Percentiles rank a stretch among this genome's conserved stretches.
Conservation (phyloP, 2,329 filamentous ascomycete genomes). For the Lachnellula cervina region DNA sequence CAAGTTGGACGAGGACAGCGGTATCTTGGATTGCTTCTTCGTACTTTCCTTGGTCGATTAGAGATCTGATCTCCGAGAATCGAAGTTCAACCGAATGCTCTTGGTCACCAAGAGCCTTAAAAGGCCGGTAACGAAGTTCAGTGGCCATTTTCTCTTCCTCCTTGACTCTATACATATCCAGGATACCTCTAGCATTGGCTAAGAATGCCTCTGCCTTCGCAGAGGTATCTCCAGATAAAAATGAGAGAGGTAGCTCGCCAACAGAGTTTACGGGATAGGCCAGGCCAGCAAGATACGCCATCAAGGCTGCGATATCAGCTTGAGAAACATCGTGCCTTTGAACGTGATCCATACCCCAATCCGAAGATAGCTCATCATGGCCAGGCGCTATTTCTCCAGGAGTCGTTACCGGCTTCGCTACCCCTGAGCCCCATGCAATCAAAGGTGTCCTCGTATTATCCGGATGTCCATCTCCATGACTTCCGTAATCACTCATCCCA, state of each 20-base stretch:
- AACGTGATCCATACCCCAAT: conserved; percentile 79
- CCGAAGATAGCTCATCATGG: conserved; percentile 85
- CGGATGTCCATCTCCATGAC: conserved; percentile 94
- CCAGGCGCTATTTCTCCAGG: conserved; percentile 60
- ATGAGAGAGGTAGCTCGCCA: conserved; percentile 82
- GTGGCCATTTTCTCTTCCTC: conserved; percentile 75
- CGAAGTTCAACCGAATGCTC: conserved; percentile 61
- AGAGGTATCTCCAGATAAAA: conserved; percentile 63
- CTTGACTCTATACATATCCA: conserved; percentile 96
- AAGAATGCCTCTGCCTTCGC: conserved; percentile 82
- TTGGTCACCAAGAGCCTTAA: conserved; percentile 60
- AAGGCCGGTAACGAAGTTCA: conserved; percentile 74
- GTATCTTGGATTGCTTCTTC: conserved; percentile 78
- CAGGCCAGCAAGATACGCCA: conserved; percentile 85
- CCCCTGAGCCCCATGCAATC: conserved; percentile 87
- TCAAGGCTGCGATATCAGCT: conserved; percentile 89
- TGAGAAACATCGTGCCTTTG: conserved; percentile 88
- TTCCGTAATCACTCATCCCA: conserved; percentile 99
- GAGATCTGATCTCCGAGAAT: conserved; percentile 58
- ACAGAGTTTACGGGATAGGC: conserved; percentile 96
- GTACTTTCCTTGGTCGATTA: conserved; percentile 62
- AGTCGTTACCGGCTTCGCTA: conserved; percentile 66
- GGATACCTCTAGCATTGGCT: conserved; percentile 77
- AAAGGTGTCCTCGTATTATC: conserved; percentile 94
- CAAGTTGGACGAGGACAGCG: conserved; percentile 68